Conservation (phyloP, 257 asterid species). For the Scutellaria baicalensis region DNA sequence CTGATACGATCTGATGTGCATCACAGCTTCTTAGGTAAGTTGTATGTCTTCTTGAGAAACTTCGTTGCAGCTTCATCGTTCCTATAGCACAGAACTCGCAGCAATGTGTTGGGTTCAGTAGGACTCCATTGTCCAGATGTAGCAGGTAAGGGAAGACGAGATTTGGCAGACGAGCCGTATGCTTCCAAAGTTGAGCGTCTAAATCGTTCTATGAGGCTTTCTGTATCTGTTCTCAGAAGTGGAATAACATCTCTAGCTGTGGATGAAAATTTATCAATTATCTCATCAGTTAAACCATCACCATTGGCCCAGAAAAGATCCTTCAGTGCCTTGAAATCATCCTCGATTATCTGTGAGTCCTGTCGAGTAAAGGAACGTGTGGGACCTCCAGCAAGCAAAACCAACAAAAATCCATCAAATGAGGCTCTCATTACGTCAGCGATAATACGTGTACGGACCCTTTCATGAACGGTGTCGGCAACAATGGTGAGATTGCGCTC, state of each 20-base stretch:
- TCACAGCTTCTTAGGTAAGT: conserved; percentile 75
- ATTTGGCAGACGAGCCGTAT: conserved; percentile 70
- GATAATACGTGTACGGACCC: conserved; percentile 68
- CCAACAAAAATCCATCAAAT: conserved; percentile 72
- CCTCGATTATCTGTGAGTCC: conserved; percentile 74
- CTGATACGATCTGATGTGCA: background rate
- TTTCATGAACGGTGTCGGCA: conserved; percentile 67
- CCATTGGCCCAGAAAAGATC: conserved; percentile 93
- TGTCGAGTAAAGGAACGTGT: conserved; percentile 57
- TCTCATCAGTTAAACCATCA: conserved; percentile 74
- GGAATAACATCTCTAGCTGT: conserved; percentile 67
- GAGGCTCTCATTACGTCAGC: conserved; percentile 93
- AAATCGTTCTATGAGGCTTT: conserved; percentile 59
- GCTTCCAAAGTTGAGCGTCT: conserved; percentile 57
- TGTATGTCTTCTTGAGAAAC: conserved; percentile 88
- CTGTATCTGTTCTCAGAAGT: conserved; percentile 65
- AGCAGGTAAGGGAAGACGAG: conserved; percentile 87
- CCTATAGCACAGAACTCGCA: conserved; percentile 85
- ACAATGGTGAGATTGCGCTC: conserved; percentile 61
- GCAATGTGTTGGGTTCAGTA: conserved; percentile 76
- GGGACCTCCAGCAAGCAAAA: conserved; percentile 94
- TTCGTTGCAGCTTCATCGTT: conserved; percentile 84
- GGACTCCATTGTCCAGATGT: conserved; percentile 94
- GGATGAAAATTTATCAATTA: conserved; percentile 63
- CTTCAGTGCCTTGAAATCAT: conserved; percentile 74